These are phyloP conservation scores for Picocystis sp. DNA, from an alignment of 163 green algal species.

Conservation along the genomic window DNA sequence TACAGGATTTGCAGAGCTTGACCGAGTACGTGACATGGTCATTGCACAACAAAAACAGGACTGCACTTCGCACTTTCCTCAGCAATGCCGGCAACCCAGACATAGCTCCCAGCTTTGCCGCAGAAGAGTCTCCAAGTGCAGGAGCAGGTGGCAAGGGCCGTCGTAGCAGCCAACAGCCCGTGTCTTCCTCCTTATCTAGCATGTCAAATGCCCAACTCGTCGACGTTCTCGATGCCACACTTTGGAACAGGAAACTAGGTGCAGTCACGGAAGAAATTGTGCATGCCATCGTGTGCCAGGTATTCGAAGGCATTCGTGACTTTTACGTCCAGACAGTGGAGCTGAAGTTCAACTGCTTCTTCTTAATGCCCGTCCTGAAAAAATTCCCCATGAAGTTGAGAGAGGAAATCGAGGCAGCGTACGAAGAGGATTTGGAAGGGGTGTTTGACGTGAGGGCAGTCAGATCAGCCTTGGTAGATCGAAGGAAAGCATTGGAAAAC, in stretches of 20 bases:
- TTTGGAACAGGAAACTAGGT: constrained; percentile 76
- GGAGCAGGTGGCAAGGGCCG: neutral
- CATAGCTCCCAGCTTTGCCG: neutral
- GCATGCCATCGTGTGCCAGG: constrained; percentile 64
- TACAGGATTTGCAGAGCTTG: constrained; percentile 71
- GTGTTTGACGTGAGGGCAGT: constrained; percentile 63
- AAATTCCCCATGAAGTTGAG: constrained; percentile 64
- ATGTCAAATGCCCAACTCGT: constrained; percentile 6
- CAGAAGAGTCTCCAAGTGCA: neutral
- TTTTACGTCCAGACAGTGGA: constrained; percentile 53
- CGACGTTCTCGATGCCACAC: constrained; percentile 59
- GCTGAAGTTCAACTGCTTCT: constrained; percentile 97
- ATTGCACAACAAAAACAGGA: constrained; percentile 63
- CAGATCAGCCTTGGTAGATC: constrained; percentile 4
- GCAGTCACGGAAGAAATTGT: constrained; percentile 76
- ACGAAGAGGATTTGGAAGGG: constrained; percentile 38
- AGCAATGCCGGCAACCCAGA: neutral
- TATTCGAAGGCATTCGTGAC: constrained; percentile 71
- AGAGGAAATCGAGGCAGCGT: constrained; percentile 68
- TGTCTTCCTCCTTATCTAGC: neutral
- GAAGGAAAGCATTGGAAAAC: constrained; percentile 1
- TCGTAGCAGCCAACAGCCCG: neutral
- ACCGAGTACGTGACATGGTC: constrained; percentile 86
- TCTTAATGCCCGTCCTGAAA: constrained; percentile 90
- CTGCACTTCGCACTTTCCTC: constrained; percentile 2